Percentiles rank a stretch among this genome's conserved stretches.
phyloP scores from a whole-genome alignment of 2,329 filamentous ascomycete species.

The Nectriaceae sp. region DNA sequence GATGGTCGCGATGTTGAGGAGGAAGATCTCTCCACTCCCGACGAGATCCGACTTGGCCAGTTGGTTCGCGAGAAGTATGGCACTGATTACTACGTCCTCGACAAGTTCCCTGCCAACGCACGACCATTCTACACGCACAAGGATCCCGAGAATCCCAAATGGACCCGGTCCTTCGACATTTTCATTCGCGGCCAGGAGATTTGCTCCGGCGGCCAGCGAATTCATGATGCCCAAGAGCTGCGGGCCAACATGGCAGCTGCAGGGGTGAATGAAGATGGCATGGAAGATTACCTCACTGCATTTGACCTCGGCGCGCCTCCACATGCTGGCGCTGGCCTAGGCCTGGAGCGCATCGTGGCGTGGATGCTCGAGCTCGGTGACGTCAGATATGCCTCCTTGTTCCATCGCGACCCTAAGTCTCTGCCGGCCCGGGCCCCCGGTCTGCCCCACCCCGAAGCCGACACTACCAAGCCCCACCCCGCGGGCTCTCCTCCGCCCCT shows the following conservation, averaged over 20 bases:
- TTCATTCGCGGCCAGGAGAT: slow-evolving; percentile 94
- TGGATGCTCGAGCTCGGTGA: slow-evolving; percentile 85
- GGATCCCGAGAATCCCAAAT: slow-evolving; percentile 68
- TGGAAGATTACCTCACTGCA: slow-evolving; percentile 87
- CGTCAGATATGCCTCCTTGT: slow-evolving; percentile 84
- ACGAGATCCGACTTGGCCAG: slow-evolving; percentile 83
- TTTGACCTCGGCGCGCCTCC: slow-evolving; percentile 89
- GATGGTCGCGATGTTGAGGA: slow-evolving; percentile 74
- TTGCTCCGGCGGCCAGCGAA: slow-evolving; percentile 88
- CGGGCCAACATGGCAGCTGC: slow-evolving; percentile 73
- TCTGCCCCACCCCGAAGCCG: slow-evolving; percentile 85
- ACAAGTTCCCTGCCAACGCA: slow-evolving; percentile 85
- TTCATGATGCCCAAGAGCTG: slow-evolving; percentile 77
- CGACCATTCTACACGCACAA: slow-evolving; percentile 92
- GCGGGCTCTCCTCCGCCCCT: slow-evolving; percentile 68
- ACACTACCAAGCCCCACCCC: slow-evolving; percentile 59
- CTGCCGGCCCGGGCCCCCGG: slow-evolving; percentile 67
- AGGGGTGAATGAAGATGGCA: slow-evolving; percentile 76
- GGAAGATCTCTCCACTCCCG: slow-evolving; percentile 81
- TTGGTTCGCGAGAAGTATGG: slow-evolving; percentile 83
- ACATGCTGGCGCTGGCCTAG: slow-evolving; percentile 87
- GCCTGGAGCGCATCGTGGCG: slow-evolving; percentile 85
- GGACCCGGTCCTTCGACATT: slow-evolving; percentile 93
- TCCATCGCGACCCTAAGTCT: slow-evolving; percentile 86
- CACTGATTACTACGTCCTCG: slow-evolving; percentile 91